Conservation (phyloP, 331 rosid genomes). For the Rhamnella rubrinervis region DNA sequence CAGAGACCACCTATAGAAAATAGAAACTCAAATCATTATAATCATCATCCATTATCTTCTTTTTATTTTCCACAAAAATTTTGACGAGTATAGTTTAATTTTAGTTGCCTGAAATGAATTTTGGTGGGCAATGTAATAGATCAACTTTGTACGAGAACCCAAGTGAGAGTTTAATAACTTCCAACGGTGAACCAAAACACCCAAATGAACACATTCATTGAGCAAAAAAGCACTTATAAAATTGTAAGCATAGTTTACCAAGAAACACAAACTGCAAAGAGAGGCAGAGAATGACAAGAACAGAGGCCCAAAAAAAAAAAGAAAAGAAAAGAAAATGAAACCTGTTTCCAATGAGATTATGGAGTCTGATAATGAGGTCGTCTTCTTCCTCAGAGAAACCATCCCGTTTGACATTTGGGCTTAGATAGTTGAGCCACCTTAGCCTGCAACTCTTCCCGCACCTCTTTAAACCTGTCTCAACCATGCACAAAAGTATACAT, state of each 20-base stretch:
- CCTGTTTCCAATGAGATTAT: constrained; percentile 43
- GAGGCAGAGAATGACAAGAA: no score
- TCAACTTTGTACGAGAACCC: no score
- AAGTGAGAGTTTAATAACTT: no score
- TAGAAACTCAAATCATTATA: neutral
- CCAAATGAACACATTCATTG: neutral
- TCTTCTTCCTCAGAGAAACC: constrained; percentile 36
- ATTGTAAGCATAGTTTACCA: neutral
- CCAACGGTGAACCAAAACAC: no score
- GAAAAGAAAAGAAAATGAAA: neutral
- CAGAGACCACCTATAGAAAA: constrained; percentile 34
- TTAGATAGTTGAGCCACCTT: constrained; percentile 41
- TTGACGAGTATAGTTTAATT: neutral
- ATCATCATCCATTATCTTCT: neutral
- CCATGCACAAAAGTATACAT: no score
- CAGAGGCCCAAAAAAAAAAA: neutral
- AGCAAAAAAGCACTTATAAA: neutral
- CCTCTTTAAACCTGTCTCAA: constrained; percentile 24
- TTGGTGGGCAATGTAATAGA: no score
- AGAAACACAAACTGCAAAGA: neutral
- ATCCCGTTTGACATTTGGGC: constrained; percentile 32
- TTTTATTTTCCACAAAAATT: neutral
- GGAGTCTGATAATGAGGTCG: constrained; percentile 28
- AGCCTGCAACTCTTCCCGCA: constrained; percentile 34
- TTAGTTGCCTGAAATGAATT: no score